These are phyloP conservation scores for Alternaria novae-zelandiae DNA, from an alignment of 2,329 filamentous ascomycete genomes.

Conservation along the genomic window DNA sequence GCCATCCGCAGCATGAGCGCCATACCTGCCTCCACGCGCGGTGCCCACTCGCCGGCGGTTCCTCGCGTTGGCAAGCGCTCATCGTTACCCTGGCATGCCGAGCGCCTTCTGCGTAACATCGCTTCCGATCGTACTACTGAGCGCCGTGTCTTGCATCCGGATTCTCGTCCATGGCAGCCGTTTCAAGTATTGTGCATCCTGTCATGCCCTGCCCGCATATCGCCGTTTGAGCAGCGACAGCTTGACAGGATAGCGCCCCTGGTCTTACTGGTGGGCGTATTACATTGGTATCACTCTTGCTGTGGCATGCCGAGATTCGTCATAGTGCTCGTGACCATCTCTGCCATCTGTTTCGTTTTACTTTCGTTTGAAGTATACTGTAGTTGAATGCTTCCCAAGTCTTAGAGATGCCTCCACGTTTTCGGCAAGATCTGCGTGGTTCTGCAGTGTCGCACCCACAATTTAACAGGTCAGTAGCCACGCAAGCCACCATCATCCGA, in stretches of 20 bases:
- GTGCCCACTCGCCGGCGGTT: conserved; percentile 23
- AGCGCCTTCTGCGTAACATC: conserved; percentile 35
- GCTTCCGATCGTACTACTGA: conserved; percentile 30
- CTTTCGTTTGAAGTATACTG: conserved; percentile 3
- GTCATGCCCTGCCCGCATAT: conserved; percentile 26
- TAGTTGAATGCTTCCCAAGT: conserved; percentile 1
- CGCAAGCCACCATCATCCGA: neutral
- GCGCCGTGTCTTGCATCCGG: conserved; percentile 37
- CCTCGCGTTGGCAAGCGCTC: conserved; percentile 35
- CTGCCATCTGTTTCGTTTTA: conserved; percentile 19
- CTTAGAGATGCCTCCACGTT: neutral
- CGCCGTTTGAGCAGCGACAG: conserved; percentile 18
- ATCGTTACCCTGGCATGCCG: conserved; percentile 19
- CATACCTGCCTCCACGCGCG: conserved; percentile 31
- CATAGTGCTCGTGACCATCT: conserved; percentile 15
- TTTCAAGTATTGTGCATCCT: conserved; percentile 24
- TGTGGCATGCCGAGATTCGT: conserved; percentile 17
- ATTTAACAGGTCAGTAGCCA: neutral
- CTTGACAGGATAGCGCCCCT: conserved; percentile 21
- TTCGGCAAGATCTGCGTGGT: neutral
- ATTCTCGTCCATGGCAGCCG: conserved; percentile 23
- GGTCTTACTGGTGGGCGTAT: conserved; percentile 3
- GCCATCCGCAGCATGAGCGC: conserved; percentile 13
- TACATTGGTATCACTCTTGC: conserved; percentile 20
- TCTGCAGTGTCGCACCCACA: neutral